Base-by-base conservation (phyloP, 345 rosid genomes). In the Aquilaria malaccensis region DNA sequence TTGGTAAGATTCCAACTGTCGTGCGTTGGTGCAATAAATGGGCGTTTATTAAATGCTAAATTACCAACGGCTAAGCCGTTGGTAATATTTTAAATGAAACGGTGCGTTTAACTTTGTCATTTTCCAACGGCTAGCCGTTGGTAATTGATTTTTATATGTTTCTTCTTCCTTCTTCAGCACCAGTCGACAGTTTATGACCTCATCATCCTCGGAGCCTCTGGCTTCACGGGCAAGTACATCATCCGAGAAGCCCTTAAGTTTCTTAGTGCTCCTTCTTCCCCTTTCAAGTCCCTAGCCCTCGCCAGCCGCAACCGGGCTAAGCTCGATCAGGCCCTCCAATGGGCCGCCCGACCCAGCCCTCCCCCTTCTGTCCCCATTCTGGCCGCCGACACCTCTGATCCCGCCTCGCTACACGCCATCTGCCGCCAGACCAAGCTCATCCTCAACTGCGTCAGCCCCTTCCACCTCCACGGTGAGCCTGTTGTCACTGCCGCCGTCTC, bases 371-470 rank as follows among this genome's bases (percentile, higher is more conserved):
- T 92, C 60, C 76, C 82, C 33, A 72, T 92, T 65, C 83, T 92
- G 74, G 66, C 76, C 6, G 93, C 91, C 9, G 95, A 92, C 70
- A 82, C 82, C 45, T 47, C 86, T 31, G 89, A 92, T 68, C 79
- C 82, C 1, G 70, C 76, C 13, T 93, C 98, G 4, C 88, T 93
- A 46, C 82, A 78, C 69, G 81, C 78, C 50, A 77, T 93, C 63
- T 87, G 88, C 79, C 31, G 56, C 46, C 91, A 81, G 55, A 69
- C 96, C 43, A 82, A 78, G 85, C 82, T 89, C 60, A 63, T 92
- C 37, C 95, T 92, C 63, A 83, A 83, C 65, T 92, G 95, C 50
- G 91, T 87, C 33, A 96, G 96, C 45, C 98, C 98, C 10, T 92
- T 81, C 62, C 87, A 93, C 41, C 79, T 81, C 71, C 73, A 69